Conservation (phyloP, 805 yeast genomes). For the Candida sanyiensis region DNA sequence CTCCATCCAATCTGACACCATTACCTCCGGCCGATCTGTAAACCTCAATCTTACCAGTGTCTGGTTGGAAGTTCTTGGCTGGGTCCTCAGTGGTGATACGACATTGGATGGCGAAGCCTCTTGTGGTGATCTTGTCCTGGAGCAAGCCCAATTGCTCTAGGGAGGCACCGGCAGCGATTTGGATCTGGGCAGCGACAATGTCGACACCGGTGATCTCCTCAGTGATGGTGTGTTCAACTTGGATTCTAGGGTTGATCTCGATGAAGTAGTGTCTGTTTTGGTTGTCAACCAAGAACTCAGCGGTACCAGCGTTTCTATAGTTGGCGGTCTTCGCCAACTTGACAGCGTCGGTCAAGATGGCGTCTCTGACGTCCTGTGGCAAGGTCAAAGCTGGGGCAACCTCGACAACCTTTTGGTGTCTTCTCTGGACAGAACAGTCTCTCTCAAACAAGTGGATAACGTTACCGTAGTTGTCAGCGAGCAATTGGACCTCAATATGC, state of each 20-base stretch:
- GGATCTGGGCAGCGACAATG: slow-evolving; percentile 96
- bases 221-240: slow-evolving; percentile 97
- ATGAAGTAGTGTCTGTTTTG: slow-evolving; percentile 95
- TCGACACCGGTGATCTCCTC: slow-evolving; percentile 99
- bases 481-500: slow-evolving; percentile 94
- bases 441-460: slow-evolving; percentile 94
- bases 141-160: slow-evolving; percentile 84
- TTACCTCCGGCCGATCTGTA: slow-evolving; percentile 99
- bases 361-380: slow-evolving; percentile 78
- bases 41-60: slow-evolving; percentile 96
- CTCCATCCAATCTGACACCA: slow-evolving; percentile 98
- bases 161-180: slow-evolving; percentile 97
- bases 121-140: slow-evolving; percentile 90
- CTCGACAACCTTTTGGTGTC: slow-evolving; percentile 98
- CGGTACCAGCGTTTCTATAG: slow-evolving; percentile 97
- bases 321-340: slow-evolving; percentile 82
- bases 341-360: slow-evolving; percentile 92
- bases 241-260: slow-evolving; percentile 97
- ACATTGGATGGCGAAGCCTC: slow-evolving; percentile 98
- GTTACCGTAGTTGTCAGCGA: slow-evolving; percentile 91
- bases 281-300: slow-evolving; percentile 90
- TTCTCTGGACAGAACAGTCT: slow-evolving; percentile 99
- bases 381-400: slow-evolving; percentile 95
- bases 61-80: slow-evolving; percentile 93
- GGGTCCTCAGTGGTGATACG: slow-evolving; percentile 99